Evolutionary conservation across 176 grass and related monocot species (phyloP), one percentile per base, ranked within the genome.

Genomic region (Panicum miliaceum): DNA sequence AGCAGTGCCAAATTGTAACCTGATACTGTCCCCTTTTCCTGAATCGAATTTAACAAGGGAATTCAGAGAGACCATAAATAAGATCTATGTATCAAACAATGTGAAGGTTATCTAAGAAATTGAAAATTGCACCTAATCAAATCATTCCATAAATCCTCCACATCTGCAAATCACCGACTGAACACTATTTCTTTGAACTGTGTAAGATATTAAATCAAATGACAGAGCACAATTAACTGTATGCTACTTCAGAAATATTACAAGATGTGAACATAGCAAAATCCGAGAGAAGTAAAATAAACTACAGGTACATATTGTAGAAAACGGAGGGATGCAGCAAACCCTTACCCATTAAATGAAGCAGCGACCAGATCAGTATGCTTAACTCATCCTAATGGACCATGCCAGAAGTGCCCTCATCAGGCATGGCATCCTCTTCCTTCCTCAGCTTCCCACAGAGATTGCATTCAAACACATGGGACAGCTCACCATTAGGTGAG

Each of bases 401-500:
- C 91, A 92, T 87, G 72, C 32, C 65, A 47, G 84, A 82, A 25
- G 58, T 67, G 75, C 81, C 73, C 38, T 71, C 87, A 78, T 88
- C 84, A 68, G 60, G 23, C 34, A 43, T 27, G 1, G n/a, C 71
- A 62, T 84, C 75, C 19, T 83, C 79, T 77, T 92, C 83, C 26
- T 80, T 87, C 75, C n/a, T 90, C n/a, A 95, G 34, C 12, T 40
- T 47, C 43, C 91, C 85, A 69, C 93, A 98, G 8, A 85, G 71
- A 92, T 93, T 95, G 82, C 96, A 98, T 71, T 98, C 91, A 92
- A 92, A 86, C 1, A 95, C 8, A 40, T 92, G 84, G 7, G 85
- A 93, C 14, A 69, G 34, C 26, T 68, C 56, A 5, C 87, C 96
- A 3, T 90, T 79, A 2, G 72, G 50, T 2, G 62, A 92, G 48